Evolutionary conservation across 2,329 filamentous ascomycete genomes (phyloP).

Genomic region (Aspergillus tubingensis): DNA sequence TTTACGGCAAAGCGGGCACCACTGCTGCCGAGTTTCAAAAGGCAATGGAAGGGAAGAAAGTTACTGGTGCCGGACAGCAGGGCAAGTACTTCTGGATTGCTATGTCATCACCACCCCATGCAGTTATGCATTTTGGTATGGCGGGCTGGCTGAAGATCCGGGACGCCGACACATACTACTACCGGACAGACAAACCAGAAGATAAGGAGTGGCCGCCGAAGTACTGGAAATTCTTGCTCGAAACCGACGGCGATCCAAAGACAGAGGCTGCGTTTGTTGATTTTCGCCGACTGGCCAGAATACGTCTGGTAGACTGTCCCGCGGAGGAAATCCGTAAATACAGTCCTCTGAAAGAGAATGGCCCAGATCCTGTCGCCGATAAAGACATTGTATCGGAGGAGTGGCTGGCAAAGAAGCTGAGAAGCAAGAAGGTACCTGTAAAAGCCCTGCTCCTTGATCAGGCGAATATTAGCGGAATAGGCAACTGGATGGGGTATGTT

Average conservation of each 20-base stretch:
- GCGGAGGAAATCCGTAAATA: constrained; percentile 73
- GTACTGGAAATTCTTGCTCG: constrained; percentile 82
- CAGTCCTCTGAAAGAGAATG: constrained; percentile 84
- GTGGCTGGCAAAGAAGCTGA: constrained; percentile 72
- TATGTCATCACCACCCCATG: constrained; percentile 75
- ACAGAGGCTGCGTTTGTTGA: constrained; percentile 80
- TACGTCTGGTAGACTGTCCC: constrained; percentile 79
- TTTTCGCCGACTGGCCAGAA: constrained; percentile 72
- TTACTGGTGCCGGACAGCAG: constrained; percentile 73
- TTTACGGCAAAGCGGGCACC: constrained; percentile 90
- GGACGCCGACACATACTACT: constrained; percentile 75
- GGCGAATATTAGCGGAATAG: constrained; percentile 83
- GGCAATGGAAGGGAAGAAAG: constrained; percentile 73
- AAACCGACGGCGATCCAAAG: constrained; percentile 63
- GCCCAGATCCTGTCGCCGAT: constrained; percentile 88
- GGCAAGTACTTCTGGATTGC: constrained; percentile 98
- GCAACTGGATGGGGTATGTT: constrained; percentile 84
- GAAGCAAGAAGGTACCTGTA: constrained; percentile 76
- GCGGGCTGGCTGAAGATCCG: constrained; percentile 85
- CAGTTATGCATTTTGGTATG: constrained; percentile 83
- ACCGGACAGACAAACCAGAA: constrained; percentile 63
- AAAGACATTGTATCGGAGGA: constrained; percentile 72
- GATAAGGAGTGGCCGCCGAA: constrained; percentile 80
- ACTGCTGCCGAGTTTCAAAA: constrained; percentile 72
- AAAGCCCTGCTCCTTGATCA: constrained; percentile 90